Base-by-base conservation (phyloP, 2,329 filamentous ascomycete species). In the Cladosporium austrohemisphaericum region DNA sequence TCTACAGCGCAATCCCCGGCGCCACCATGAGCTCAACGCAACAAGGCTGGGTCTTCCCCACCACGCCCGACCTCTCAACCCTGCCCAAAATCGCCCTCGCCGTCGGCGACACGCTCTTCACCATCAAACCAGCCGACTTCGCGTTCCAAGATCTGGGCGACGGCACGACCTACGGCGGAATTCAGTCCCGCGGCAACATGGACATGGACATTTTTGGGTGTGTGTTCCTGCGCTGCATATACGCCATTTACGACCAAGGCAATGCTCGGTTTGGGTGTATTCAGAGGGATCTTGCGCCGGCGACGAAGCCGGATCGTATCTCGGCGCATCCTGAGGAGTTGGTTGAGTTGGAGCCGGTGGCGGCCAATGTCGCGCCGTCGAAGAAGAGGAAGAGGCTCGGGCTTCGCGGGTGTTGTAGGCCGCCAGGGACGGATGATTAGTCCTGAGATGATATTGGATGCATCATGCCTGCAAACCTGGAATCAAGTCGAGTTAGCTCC, bases 41-140 rank as follows among this genome's bases (percentile, higher is more conserved):
- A 48, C 81, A 85, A 62, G 85, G 83, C 29, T 88, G 78, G 59
- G 67, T 82, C 20, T 84, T 83, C 64, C 85, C 85, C 1, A 72
- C 70, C 9, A 68, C 63, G 23, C 76, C 76, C 6, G 68, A 74
- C 2, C 65, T 65, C 1, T 73, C 77, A 8, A 62, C 81, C 28
- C 69, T 87, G 1, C 85, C 85, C 1, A 70, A 71, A 1, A 71
- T 88, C 51, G 77, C 76, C 4, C 74, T 88, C 50, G 81, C 80
- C 4, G 76, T 88, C 38, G 84, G 84, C 5, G 75, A 76, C 52
- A 76, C 74, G 55, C 72, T 79, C 40, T 82, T 84, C 58, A 64
- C 71, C 13, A 74, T 86, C 47, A 77, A 83, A 67, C 82, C 83
- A 60, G 78, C 83, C 54, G 80, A 84, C 58, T 65, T 86, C 9